A percentile compares a stretch with the other conserved stretches of the same genome.
These are phyloP conservation scores for Colletotrichum sp. DNA, from an alignment of 2,329 filamentous ascomycete species.

Conservation along the genomic window DNA sequence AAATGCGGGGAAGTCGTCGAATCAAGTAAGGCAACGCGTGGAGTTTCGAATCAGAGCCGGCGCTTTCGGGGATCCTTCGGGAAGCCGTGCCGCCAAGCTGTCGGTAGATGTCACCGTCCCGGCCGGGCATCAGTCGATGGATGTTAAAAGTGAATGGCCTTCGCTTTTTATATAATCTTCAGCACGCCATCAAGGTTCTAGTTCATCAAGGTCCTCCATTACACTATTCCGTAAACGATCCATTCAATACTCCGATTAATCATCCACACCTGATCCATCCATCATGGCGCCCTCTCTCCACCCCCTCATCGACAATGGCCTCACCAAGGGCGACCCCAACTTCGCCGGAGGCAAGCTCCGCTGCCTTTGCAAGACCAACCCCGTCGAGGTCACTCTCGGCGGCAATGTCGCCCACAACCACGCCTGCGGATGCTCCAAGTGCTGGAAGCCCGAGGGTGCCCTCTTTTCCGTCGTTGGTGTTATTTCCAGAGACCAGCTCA, in stretches of 20 bases:
- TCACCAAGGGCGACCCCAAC: slow-evolving; percentile 58
- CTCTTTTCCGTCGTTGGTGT: slow-evolving; percentile 71
- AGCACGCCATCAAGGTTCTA: slow-evolving; percentile 6
- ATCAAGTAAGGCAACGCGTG: neutral
- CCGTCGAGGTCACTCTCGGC: slow-evolving; percentile 62
- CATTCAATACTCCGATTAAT: neutral
- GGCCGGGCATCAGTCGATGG: neutral
- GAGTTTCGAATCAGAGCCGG: neutral
- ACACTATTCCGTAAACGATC: neutral
- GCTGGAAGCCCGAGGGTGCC: slow-evolving; percentile 70
- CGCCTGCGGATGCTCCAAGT: slow-evolving; percentile 74
- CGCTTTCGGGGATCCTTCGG: slow-evolving; percentile 15
- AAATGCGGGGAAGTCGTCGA: slow-evolving; percentile 14
- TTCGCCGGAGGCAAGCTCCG: slow-evolving; percentile 65
- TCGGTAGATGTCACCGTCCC: neutral
- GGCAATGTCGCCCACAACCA: slow-evolving; percentile 72
- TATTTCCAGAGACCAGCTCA: slow-evolving; percentile 58
- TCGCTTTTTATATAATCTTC: neutral
- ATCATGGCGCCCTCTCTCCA: slow-evolving; percentile 56
- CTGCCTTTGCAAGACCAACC: slow-evolving; percentile 62
- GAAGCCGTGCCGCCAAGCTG: neutral
- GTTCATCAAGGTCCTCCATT: neutral
- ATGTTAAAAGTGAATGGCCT: neutral
- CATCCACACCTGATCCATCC: neutral
- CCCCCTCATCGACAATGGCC: slow-evolving; percentile 66